Evolutionary conservation across 768 basidiomycete species (phyloP).

Genomic region (Tulasnella sp.): DNA sequence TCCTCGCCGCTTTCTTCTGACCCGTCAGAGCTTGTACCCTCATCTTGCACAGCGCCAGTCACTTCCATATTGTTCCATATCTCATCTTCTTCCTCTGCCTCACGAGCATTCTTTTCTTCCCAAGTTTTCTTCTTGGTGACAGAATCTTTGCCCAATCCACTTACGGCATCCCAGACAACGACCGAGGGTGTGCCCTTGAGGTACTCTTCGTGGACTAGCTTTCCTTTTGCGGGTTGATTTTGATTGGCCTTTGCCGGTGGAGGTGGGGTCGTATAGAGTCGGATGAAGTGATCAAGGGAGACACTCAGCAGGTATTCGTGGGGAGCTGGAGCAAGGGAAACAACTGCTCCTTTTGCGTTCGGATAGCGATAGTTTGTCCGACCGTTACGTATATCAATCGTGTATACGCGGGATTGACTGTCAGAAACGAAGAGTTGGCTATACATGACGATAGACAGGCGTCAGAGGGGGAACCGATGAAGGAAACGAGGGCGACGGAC

Average conservation of each 20-base stretch:
- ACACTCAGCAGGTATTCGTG: constrained; percentile 52
- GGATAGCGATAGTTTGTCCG: constrained; percentile 61
- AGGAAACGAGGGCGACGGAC: constrained; percentile 43
- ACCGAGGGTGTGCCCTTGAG: constrained; percentile 59
- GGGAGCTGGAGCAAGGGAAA: constrained; percentile 8
- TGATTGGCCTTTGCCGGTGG: constrained; percentile 47
- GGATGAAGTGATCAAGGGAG: constrained; percentile 63
- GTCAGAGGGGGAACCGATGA: background rate
- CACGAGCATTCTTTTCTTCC: constrained; percentile 29
- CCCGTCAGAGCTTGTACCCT: background rate
- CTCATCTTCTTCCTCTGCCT: constrained; percentile 48
- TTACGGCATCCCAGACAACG: constrained; percentile 51
- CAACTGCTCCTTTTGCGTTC: constrained; percentile 41
- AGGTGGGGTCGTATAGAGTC: constrained; percentile 53
- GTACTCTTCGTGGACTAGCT: constrained; percentile 58
- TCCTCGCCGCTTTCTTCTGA: background rate
- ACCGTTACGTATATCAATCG: constrained; percentile 68
- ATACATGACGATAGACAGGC: background rate
- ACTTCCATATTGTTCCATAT: constrained; percentile 66
- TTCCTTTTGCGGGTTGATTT: constrained; percentile 54
- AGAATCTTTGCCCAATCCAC: background rate
- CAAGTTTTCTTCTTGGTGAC: constrained; percentile 23
- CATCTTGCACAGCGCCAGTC: background rate
- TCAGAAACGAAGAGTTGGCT: constrained; percentile 73
- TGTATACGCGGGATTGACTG: constrained; percentile 56